Evolutionary conservation across 1,284 basidiomycete genomes (phyloP).

Genomic region (Leccinum insolens): DNA sequence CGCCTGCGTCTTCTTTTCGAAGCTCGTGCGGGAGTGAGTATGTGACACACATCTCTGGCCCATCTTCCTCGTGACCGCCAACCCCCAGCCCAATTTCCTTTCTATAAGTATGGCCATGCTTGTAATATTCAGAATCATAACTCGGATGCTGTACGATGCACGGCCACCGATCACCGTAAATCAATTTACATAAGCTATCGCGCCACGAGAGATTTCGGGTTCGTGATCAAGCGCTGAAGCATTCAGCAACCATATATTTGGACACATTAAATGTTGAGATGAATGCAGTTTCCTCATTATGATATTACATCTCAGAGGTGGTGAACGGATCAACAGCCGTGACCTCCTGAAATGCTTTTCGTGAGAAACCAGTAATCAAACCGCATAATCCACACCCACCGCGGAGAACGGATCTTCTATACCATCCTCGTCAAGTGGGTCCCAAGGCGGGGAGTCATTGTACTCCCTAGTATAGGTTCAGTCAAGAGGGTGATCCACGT

Average conservation of each 20-base stretch:
- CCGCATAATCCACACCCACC: constrained; percentile 3
- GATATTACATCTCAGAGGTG: neutral
- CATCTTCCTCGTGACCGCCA: neutral
- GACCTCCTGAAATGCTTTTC: constrained; percentile 1
- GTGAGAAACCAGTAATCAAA: constrained; percentile 4
- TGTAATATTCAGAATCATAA: no score
- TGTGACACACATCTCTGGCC: neutral
- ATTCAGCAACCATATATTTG: no score
- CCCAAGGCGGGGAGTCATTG: constrained; percentile 25
- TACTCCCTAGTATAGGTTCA: constrained; percentile 25
- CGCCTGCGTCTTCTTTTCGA: neutral
- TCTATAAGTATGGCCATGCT: neutral
- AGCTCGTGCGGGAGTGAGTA: neutral
- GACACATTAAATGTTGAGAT: neutral
- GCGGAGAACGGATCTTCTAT: constrained; percentile 7
- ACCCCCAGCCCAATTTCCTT: neutral
- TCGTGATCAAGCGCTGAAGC: no score
- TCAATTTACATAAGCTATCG: no score
- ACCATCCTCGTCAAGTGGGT: constrained; percentile 34
- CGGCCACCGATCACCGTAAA: no score
- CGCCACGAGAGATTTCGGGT: no score
- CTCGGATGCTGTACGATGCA: no score
- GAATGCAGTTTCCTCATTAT: neutral
- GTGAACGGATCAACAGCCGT: constrained; percentile 13
- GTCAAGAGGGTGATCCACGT: neutral